phyloP scores from a whole-genome alignment of 1,284 basidiomycete species.

The Crepidotus sp. region DNA sequence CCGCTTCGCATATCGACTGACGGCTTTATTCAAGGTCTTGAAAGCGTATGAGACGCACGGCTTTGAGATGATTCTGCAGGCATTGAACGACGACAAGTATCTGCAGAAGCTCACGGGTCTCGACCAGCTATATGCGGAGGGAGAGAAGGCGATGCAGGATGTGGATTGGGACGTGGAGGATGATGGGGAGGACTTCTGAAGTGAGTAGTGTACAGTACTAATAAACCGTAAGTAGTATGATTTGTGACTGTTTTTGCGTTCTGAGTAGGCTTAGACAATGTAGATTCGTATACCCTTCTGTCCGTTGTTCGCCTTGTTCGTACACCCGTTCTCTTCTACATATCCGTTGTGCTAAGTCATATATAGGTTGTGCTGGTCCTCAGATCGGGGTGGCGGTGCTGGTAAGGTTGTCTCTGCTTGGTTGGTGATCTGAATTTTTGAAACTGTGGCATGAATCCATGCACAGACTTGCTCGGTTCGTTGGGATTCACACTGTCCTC shows the following conservation, averaged over 20 bases:
- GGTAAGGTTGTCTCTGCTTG: neutral
- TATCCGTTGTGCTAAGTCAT: neutral
- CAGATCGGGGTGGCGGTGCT: too few species aligned
- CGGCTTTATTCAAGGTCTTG: constrained; percentile 45
- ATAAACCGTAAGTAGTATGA: too few species aligned
- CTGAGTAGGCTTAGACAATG: neutral
- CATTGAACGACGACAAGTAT: constrained; percentile 80
- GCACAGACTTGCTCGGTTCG: constrained; percentile 11
- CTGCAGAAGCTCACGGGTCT: constrained; percentile 81
- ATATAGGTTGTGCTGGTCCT: too few species aligned
- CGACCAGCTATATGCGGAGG: constrained; percentile 75
- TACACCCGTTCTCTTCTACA: neutral
- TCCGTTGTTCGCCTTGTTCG: neutral
- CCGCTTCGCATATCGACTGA: neutral
- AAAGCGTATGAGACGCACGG: constrained; percentile 69
- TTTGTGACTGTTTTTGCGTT: too few species aligned
- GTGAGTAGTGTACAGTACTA: too few species aligned
- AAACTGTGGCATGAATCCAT: constrained; percentile 9
- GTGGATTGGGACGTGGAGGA: constrained; percentile 73
- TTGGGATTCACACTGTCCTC: constrained; percentile 5
- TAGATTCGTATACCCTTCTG: neutral
- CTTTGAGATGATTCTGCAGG: constrained; percentile 71
- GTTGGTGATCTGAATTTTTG: constrained; percentile 4
- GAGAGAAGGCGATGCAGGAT: constrained; percentile 63
- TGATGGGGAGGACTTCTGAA: constrained; percentile 33